Evolutionary conservation across 306 rosid genomes (phyloP), one percentile per base, ranked within the genome.

Genomic region (Macrotyloma uniflorum): DNA sequence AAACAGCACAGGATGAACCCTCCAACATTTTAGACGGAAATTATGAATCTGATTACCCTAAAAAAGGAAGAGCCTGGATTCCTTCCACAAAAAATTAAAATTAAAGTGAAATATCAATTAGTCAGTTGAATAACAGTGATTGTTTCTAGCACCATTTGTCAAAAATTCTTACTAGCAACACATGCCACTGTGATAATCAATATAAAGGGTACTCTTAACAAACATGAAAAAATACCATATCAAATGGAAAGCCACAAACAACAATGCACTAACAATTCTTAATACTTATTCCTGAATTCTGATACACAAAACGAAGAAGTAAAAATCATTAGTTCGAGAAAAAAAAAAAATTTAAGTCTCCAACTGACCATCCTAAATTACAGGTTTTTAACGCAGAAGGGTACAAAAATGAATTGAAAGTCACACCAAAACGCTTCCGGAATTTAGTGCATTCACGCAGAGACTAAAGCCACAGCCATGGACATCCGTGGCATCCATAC

Each of bases 1-100:
- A 71, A 50, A 86, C 74, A 8, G 88, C 75, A 83, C 80, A 86
- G 23, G 92, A 82, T 8, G 89, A 89, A 76, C 86, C 87, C 78
- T 88, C 91, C 84, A 84, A 80, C 91, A 92, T 92, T 72, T 33
- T 46, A 68, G 43, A 43, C 22, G 30, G 67, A 77, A 80, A n/a
- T n/a, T n/a, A n/a, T n/a, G n/a, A n/a, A n/a, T n/a, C n/a, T n/a
- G n/a, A n/a, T n/a, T 14, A 20, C 69, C 45, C 1, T 36, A 63
- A 20, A 36, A 42, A 83, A 62, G 3, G 4, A 32, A 33, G 5
- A 28, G 19, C 72, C 67, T 70, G 63, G 81, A 30, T 62, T 67
- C 62, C 55, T 32, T 28, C 32, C 70, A 72, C 61, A 67, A 76
- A 82, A 73, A 79, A 15, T 10, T 15, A 51, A 51, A 8, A 81